phyloP scores from a whole-genome alignment of 2,329 filamentous ascomycete species.

The Anthostomella pinea region DNA sequence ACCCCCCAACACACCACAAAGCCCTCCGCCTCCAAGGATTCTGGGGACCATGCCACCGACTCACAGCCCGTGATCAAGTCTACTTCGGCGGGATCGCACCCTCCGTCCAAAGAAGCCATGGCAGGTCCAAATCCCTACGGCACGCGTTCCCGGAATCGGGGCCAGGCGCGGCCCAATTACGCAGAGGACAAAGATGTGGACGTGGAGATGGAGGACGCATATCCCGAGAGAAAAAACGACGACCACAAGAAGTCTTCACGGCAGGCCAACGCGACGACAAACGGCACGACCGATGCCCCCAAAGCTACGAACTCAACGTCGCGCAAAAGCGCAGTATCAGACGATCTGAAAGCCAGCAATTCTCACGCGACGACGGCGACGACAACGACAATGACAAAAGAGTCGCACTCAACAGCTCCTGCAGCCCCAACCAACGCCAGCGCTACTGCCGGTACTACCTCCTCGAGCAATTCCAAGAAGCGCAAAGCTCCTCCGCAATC shows the following conservation, averaged over 20 bases:
- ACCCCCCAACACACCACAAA: slow-evolving; percentile 19
- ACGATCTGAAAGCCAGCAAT: slow-evolving; percentile 28
- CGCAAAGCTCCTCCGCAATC: slow-evolving; percentile 67
- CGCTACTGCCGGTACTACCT: slow-evolving; percentile 17
- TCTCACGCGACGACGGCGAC: slow-evolving; percentile 18
- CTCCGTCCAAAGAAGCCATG: slow-evolving; percentile 47
- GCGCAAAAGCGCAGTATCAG: slow-evolving; percentile 39
- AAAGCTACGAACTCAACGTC: slow-evolving; percentile 28
- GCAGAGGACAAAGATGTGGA: slow-evolving; percentile 91
- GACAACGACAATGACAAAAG: too few relatives aligned
- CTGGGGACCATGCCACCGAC: slow-evolving; percentile 33
- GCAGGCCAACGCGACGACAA: slow-evolving; percentile 39
- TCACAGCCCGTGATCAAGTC: slow-evolving; percentile 49
- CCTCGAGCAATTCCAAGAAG: slow-evolving; percentile 63
- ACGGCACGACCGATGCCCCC: slow-evolving; percentile 30
- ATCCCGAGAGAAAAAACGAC: slow-evolving; percentile 52
- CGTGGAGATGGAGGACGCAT: slow-evolving; percentile 75
- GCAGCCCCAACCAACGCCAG: slow-evolving; percentile 22
- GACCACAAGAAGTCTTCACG: slow-evolving; percentile 57
- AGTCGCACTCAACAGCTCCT: slow-evolving; percentile 24
- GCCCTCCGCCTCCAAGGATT: slow-evolving; percentile 22
- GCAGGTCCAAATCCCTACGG: slow-evolving; percentile 72
- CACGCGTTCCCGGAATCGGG: slow-evolving; percentile 89
- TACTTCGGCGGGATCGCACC: slow-evolving; percentile 43
- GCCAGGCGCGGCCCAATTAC: slow-evolving; percentile 83